Evolutionary conservation across 2,329 filamentous ascomycete genomes (phyloP), one percentile per base, ranked within the genome.

Genomic region (Fusarium protoensiforme): DNA sequence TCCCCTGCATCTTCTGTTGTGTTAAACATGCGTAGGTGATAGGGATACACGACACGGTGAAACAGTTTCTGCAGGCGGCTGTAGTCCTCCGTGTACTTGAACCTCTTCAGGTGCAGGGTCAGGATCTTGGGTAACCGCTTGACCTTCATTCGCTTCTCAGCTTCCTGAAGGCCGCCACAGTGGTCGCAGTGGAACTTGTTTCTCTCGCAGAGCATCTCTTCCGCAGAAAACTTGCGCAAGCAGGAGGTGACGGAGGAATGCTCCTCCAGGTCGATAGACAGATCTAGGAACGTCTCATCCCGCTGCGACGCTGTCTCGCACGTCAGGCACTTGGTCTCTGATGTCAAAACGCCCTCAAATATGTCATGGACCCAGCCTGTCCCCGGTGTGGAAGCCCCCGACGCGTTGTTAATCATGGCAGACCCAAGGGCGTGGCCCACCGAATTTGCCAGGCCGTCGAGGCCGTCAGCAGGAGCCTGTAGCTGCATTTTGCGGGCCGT

Each of bases 111-210:
- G 80, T 99, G 96, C 66, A 99, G 85, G 6, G 96, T 95, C 72
- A 99, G 84, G 68, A 99, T 94, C 79, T 94, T 95, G 5, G 96
- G 96, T 79, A 98, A 85, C 61, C 94, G 91, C 85, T 99, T 98
- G 77, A 99, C 96, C 86, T 98, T 99, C 96, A 99, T 99, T 73
- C 96, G 91, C 86, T 98, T 99, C 83, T 99, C 96, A 0, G 96
- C 96, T 84, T 99, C 96, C 83, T 99, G 96, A 64, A 99, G 85
- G 4, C 96, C 96, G 61, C 96, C 96, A 77, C 96, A 99, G 77
- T 95, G 95, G 81, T 99, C 96, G 84, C 96, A 99, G 80, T 99
- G 96, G 75, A 99, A 99, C 81, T 99, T 99, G 86, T 99, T 98
- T 69, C 95, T 90, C 84, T 99, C 96, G 80, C 96, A 98, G 66